phyloP scores from a whole-genome alignment of 192 early-diverging fungal genomes.

The Pilobolus umbonatus region DNA sequence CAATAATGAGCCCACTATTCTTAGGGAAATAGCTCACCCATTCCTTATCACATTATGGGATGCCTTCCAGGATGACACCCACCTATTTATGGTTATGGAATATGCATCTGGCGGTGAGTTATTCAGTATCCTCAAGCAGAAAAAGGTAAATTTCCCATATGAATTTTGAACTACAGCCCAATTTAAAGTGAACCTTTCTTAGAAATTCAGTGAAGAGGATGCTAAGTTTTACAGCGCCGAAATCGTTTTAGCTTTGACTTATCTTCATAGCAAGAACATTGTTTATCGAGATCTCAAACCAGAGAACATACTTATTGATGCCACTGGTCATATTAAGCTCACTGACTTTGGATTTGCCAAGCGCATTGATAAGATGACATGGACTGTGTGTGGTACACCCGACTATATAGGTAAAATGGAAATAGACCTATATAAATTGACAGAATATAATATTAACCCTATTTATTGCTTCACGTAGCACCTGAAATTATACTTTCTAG shows the following conservation, averaged over 20 bases:
- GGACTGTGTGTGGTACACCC: slow-evolving; percentile 77
- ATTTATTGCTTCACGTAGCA: slow-evolving; percentile 72
- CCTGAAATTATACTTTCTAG: slow-evolving; percentile 88
- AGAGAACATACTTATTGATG: slow-evolving; percentile 81
- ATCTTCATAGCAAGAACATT: slow-evolving; percentile 87
- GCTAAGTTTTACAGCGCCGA: slow-evolving; percentile 89
- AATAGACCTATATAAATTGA: slow-evolving; percentile 25
- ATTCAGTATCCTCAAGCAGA: slow-evolving; percentile 65
- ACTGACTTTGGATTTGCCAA: slow-evolving; percentile 92
- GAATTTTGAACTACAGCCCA: neutral
- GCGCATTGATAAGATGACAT: slow-evolving; percentile 36
- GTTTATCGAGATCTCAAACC: slow-evolving; percentile 82
- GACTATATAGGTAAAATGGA: too few species aligned
- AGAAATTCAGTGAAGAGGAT: slow-evolving; percentile 19
- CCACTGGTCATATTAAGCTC: slow-evolving; percentile 88
- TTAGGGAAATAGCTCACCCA: slow-evolving; percentile 77
- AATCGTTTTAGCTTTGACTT: slow-evolving; percentile 84
- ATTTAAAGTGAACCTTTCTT: neutral
- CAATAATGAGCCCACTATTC: slow-evolving; percentile 87
- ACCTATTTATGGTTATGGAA: slow-evolving; percentile 90
- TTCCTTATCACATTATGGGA: slow-evolving; percentile 88
- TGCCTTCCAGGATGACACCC: slow-evolving; percentile 81
- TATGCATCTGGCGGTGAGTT: slow-evolving; percentile 92
- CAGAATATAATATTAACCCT: neutral
- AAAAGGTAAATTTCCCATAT: slow-evolving; percentile 41